Evolutionary conservation across 495 filamentous ascomycete genomes (phyloP).

Genomic region (Hapsidospora chrysogenum): DNA sequence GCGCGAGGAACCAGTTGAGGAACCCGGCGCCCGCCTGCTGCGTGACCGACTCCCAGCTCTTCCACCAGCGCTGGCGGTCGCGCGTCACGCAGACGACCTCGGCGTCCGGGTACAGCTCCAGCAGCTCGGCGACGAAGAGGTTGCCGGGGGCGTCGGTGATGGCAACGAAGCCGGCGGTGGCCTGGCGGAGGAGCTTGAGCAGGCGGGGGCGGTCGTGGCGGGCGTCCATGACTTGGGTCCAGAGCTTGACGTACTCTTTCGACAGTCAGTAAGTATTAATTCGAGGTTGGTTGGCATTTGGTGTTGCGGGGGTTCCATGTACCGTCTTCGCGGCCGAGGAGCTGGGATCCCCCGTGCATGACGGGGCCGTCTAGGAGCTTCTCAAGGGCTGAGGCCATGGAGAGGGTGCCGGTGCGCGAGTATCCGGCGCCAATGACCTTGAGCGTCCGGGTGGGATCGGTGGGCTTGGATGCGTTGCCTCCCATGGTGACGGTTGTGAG

Average conservation of each 20-base stretch:
- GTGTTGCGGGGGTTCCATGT: background rate
- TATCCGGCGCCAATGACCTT: conserved; percentile 33
- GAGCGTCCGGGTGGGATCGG: conserved; percentile 14
- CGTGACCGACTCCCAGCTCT: background rate
- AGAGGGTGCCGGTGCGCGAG: conserved; percentile 33
- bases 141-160: conserved; percentile 14
- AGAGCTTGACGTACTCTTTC: conserved; percentile 1
- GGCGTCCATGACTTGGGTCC: conserved; percentile 4
- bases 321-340: conserved; percentile 14
- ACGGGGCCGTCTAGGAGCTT: conserved; percentile 26
- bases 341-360: conserved; percentile 18
- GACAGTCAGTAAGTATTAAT: background rate
- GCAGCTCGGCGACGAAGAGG: conserved; percentile 17
- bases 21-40: background rate
- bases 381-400: conserved; percentile 26
- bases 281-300: background rate
- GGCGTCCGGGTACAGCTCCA: conserved; percentile 20
- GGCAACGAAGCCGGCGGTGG: conserved; percentile 16
- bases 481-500: conserved; percentile 12
- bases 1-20: conserved; percentile 6
- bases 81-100: conserved; percentile 17
- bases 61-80: conserved; percentile 6
- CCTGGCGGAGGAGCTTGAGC: conserved; percentile 10
- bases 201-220: conserved; percentile 9
- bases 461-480: conserved; percentile 14